Percentiles rank a stretch among this genome's conserved stretches.
These are phyloP conservation scores for Monascus purpureus DNA, from an alignment of 495 filamentous ascomycete species.

Conservation along the genomic window DNA sequence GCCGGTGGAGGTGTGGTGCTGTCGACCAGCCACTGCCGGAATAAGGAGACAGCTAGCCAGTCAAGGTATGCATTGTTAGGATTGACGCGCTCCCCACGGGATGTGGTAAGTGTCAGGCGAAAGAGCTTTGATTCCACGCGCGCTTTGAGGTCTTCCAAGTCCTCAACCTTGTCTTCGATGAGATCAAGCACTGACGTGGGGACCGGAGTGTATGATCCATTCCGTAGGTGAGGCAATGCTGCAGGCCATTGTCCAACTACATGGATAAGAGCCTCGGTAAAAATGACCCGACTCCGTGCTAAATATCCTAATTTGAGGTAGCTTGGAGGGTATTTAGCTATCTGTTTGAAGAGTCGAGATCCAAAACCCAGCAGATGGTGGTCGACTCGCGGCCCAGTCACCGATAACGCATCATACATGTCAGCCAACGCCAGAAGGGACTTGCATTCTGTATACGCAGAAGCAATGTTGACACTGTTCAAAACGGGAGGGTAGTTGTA, in stretches of 20 bases:
- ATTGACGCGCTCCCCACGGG: constrained; percentile 63
- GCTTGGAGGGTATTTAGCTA: constrained; percentile 81
- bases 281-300: constrained; percentile 71
- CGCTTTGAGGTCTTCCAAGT: constrained; percentile 56
- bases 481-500: constrained; percentile 78
- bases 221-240: constrained; percentile 59
- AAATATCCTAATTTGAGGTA: constrained; percentile 85
- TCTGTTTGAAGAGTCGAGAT: constrained; percentile 78
- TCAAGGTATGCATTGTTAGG: constrained; percentile 68
- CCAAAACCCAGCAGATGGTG: constrained; percentile 88
- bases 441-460: constrained; percentile 86
- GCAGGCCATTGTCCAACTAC: constrained; percentile 86
- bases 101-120: constrained; percentile 64
- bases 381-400: constrained; percentile 81
- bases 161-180: constrained; percentile 81
- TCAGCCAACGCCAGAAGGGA: constrained; percentile 70
- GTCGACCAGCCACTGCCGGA: constrained; percentile 82
- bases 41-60: constrained; percentile 75
- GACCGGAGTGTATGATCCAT: constrained; percentile 39
- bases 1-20: constrained; percentile 59
- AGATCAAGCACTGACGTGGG: constrained; percentile 66
- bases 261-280: constrained; percentile 78
- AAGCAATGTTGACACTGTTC: constrained; percentile 73
- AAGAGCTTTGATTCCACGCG: constrained; percentile 65
- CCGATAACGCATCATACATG: constrained; percentile 78